phyloP scores from a whole-genome alignment of 73 alveolate species.

The Symbiodinium pilosum region DNA sequence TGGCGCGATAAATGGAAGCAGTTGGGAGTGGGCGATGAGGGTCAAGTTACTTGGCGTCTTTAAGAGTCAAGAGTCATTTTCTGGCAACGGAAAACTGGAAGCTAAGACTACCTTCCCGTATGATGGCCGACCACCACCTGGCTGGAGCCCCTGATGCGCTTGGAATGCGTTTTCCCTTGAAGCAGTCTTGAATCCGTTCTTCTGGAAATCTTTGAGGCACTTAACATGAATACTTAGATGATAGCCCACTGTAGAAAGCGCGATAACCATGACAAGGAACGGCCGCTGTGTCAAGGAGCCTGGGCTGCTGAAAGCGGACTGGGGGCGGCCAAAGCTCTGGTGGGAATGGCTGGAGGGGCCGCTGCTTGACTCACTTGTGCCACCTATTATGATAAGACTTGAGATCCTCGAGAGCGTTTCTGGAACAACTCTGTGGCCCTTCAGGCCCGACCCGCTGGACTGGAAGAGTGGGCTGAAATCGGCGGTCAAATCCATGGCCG shows the following conservation, averaged over 20 bases:
- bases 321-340: constrained; percentile 93
- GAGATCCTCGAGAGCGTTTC: background rate
- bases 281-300: constrained; percentile 91
- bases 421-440: background rate
- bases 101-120: constrained; percentile 63
- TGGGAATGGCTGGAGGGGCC: constrained; percentile 89
- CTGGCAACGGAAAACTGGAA: background rate
- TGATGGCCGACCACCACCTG: constrained; percentile 86
- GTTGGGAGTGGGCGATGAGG: constrained; percentile 66
- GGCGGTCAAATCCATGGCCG: constrained; percentile 46
- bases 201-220: background rate
- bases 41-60: background rate
- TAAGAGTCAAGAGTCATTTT: background rate
- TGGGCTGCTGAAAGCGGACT: constrained; percentile 74
- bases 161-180: background rate
- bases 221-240: background rate
- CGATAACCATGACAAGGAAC: constrained; percentile 3
- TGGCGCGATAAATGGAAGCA: constrained; percentile 89
- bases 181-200: background rate
- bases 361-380: background rate
- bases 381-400: background rate
- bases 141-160: constrained; percentile 47
- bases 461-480: constrained; percentile 69
- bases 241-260: background rate
- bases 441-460: constrained; percentile 46